Percentiles rank a stretch among this genome's conserved stretches.
phyloP scores from a whole-genome alignment of 208 protist species.

The Trypanosoma vivax region DNA sequence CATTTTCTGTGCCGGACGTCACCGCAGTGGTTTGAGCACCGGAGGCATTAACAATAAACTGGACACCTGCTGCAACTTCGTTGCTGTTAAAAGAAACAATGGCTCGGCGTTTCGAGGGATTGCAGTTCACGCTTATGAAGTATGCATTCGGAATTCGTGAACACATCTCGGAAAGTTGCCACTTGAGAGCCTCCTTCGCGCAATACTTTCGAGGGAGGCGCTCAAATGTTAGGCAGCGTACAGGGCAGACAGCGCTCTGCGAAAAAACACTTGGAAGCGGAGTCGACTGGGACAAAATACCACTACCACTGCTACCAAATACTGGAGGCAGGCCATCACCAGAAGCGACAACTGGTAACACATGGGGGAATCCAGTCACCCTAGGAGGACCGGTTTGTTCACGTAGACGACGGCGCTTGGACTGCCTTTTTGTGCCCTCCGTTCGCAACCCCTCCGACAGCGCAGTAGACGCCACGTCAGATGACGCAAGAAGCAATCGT shows the following conservation, averaged over 20 bases:
- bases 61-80: conserved; percentile 13
- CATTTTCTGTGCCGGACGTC: neutral
- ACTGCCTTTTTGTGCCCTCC: no score
- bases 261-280: conserved; percentile 17
- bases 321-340: neutral
- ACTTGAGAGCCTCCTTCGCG: conserved; percentile 6
- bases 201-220: conserved; percentile 10
- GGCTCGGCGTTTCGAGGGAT: conserved; percentile 5
- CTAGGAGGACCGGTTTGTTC: no score
- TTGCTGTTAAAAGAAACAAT: conserved; percentile 24
- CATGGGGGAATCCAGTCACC: neutral
- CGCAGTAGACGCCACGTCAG: no score
- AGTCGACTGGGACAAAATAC: conserved; percentile 9
- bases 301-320: neutral
- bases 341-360: neutral
- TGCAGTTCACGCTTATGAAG: conserved; percentile 18
- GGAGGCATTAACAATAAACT: conserved; percentile 14
- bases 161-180: conserved; percentile 13
- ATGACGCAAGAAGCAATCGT: no score
- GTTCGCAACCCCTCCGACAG: no score
- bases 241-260: conserved; percentile 11
- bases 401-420: no score
- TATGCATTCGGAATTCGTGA: conserved; percentile 14
- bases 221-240: conserved; percentile 13
- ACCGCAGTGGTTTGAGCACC: no score